Evolutionary conservation across 2,329 filamentous ascomycete species (phyloP), one percentile per base, ranked within the genome.

Genomic region (Cordyceps militaris): DNA sequence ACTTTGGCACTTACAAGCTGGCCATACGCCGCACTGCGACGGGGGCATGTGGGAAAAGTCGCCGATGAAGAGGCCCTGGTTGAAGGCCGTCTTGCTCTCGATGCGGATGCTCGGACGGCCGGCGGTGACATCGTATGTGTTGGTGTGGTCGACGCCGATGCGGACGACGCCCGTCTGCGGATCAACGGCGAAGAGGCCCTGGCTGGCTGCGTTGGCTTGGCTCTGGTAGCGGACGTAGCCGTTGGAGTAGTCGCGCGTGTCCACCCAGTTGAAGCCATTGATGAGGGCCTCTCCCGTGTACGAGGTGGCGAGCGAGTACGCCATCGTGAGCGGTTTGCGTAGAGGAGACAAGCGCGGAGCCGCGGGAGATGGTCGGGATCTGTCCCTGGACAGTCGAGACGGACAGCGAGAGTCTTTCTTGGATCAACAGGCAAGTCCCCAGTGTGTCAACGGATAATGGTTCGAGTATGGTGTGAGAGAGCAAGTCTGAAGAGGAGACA

Each of bases 21-120:
- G 87, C 87, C 88, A 91, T 23, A 83, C 79, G 23, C 88, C 88
- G 63, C 88, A 91, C 52, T 82, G 75, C 2, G 84, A 83, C 1
- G 77, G 79, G 3, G 88, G 87, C 86, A 91, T 91, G 63, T 91
- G 87, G 19, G 77, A 76, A 53, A 91, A 80, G 67, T 91, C 88
- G 23, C 87, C 76, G 51, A 91, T 84, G 63, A 91, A 83, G 10
- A 91, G 78, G 1, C 86, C 87, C 63, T 85, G 77, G 30, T 77
- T 81, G 68, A 84, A 91, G 4, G 75, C 70, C 51, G 81, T 76
- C 55, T 82, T 85, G 70, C 85, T 88, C 44, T 83, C 81, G 13
- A 91, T 70, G 16, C 88, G 81, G 40, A 91, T 80, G 61, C 85
- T 89, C 10, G 77, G 75, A 19, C 79, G 70, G n/a, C 79, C 79